Evolutionary conservation across 2,329 filamentous ascomycete species (phyloP), one percentile per base, ranked within the genome.

Genomic region (Capronia coronata): DNA sequence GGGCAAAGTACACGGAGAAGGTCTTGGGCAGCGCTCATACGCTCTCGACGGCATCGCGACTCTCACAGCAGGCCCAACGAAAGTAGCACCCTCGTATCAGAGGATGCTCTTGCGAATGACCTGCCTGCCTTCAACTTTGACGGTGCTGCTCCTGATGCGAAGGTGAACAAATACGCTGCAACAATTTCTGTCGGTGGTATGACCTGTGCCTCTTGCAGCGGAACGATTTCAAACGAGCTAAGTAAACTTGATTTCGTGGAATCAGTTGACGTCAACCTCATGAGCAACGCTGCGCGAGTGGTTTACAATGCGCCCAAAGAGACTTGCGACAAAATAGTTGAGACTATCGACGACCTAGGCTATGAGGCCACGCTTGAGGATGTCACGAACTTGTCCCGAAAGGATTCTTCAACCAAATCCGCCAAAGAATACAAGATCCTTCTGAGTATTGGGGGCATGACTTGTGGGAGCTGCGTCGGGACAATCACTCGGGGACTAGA

Each of bases 151-250:
- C 19, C 51, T 16, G 35, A 49, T 19, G 49, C 27, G 25, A 18
- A 39, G 25, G n/a, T 19, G 18, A 11, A 16, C 9, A 19, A 43
- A 13, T 57, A 57, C 43, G 43, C 53, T 16, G 57, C 57, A 7
- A 46, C 52, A 9, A 40, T 75, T 13, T 69, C 81, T 16, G 75
- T 89, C 34, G 79, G 75, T 22, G 84, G 84, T 45, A 87, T 89
- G 84, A 86, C 81, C 2, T 88, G 85, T 63, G 79, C 80, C 11
- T 76, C 82, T 10, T 89, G 85, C 61, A 75, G 75, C 46, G 82
- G 82, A 61, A 72, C 74, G 32, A 78, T 88, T 57, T 81, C 76
- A 10, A 68, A 75, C 5, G 76, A 78, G 54, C 65, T 88, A 30
- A 68, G 76, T 40, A 76, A 79, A 53, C 66, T 74, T 18, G 71